Evolutionary conservation across 352 stramenopile species (phyloP).

Genomic region (Globisporangium radiosum): DNA sequence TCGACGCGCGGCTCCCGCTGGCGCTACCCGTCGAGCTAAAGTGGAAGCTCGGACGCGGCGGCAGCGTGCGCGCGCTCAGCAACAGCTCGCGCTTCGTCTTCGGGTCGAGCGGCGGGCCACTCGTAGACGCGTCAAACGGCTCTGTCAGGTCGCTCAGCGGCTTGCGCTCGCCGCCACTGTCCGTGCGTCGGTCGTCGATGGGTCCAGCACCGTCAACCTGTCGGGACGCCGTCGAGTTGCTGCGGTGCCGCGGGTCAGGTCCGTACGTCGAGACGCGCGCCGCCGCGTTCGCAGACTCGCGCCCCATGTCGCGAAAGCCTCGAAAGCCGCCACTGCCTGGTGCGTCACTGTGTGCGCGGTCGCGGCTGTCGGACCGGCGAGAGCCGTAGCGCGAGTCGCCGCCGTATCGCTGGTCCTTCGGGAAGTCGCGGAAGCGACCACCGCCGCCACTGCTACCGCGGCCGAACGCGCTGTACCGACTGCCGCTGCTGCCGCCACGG

Average conservation of each 20-base stretch:
- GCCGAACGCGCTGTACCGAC: slow-evolving; percentile 11
- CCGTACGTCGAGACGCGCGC: slow-evolving; percentile 11
- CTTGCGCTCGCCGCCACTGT: slow-evolving; percentile 2
- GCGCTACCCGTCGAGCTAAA: slow-evolving; percentile 10
- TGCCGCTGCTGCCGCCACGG: slow-evolving; percentile 11
- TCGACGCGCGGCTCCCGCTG: slow-evolving; percentile 20
- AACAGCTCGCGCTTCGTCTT: slow-evolving; percentile 18
- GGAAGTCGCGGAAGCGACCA: slow-evolving; percentile 29
- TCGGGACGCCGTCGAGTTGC: slow-evolving; percentile 12
- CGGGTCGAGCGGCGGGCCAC: slow-evolving; percentile 8
- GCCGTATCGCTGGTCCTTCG: slow-evolving; percentile 17
- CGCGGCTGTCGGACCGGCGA: slow-evolving; percentile 33
- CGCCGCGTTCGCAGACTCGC: slow-evolving; percentile 1
- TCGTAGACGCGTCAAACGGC: slow-evolving; percentile 8
- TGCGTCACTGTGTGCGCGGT: slow-evolving; percentile 27
- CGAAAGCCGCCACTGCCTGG: slow-evolving; percentile 3
- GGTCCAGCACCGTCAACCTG: slow-evolving; percentile 15
- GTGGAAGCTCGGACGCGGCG: slow-evolving; percentile 24
- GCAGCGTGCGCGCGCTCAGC: slow-evolving; percentile 17
- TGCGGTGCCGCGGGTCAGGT: slow-evolving; percentile 16
- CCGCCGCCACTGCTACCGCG: slow-evolving; percentile 7
- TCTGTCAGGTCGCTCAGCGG: slow-evolving; percentile 9
- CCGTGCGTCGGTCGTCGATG: slow-evolving; percentile 21
- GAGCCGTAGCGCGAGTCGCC: slow-evolving; percentile 19
- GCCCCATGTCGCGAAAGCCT: slow-evolving; percentile 16